phyloP scores from a whole-genome alignment of 176 grass and related monocot species.

The Tillandsia fasciculata region DNA sequence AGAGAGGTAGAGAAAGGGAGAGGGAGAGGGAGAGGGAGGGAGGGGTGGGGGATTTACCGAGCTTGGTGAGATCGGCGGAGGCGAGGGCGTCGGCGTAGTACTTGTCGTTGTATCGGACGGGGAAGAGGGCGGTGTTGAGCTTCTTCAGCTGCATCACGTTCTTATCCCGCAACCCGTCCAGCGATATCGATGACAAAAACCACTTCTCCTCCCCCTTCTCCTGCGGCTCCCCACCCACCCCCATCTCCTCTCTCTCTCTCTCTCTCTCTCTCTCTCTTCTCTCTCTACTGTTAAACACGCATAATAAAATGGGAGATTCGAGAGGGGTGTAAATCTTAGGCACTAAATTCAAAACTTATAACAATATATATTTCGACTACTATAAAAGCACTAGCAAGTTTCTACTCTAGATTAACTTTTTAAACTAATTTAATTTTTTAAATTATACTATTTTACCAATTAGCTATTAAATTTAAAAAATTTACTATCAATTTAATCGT shows the following conservation, averaged over 20 bases:
- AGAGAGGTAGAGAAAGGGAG: not conserved
- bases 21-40: not conserved
- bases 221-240: conserved; percentile 20
- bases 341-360: too few relatives aligned
- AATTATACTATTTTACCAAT: too few relatives aligned
- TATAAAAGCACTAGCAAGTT: too few relatives aligned
- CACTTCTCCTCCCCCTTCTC: conserved; percentile 20
- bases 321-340: too few relatives aligned
- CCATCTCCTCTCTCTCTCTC: not conserved
- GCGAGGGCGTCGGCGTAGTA: conserved; percentile 84
- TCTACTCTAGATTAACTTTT: too few relatives aligned
- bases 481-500: too few relatives aligned
- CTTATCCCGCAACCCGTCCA: conserved; percentile 87
- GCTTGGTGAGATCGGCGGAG: conserved; percentile 93
- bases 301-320: too few relatives aligned
- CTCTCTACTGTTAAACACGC: too few relatives aligned
- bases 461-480: too few relatives aligned
- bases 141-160: conserved; percentile 99
- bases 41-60: conserved; percentile 33
- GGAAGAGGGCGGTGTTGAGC: conserved; percentile 90
- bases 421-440: too few relatives aligned
- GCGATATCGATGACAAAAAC: conserved; percentile 41
- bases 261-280: conserved; percentile 9
- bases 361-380: too few relatives aligned
- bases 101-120: conserved; percentile 93